A percentile compares a stretch with the other conserved stretches of the same genome.
phyloP scores from a whole-genome alignment of 163 green algal genomes.

The Trebouxia gelatinosa region DNA sequence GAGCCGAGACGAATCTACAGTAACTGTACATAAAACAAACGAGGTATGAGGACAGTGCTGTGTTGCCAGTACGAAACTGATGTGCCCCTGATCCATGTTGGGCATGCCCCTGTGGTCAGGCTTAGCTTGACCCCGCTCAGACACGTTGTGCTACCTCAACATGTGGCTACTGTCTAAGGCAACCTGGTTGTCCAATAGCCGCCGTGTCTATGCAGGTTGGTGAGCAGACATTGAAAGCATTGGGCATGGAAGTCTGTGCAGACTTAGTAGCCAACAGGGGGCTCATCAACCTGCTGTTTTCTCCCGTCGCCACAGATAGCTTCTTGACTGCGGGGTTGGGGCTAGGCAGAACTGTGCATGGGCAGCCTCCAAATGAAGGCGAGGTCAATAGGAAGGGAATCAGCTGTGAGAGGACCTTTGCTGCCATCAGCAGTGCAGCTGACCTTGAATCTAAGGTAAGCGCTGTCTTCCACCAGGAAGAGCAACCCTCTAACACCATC shows the following conservation, averaged over 20 bases:
- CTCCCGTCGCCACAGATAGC: conserved; percentile 50
- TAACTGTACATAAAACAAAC: too few relatives aligned
- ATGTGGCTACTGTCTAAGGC: too few relatives aligned
- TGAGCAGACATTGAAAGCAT: conserved; percentile 58
- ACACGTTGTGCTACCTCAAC: too few relatives aligned
- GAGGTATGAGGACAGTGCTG: too few relatives aligned
- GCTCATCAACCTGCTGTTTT: conserved; percentile 77
- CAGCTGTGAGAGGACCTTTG: conserved; percentile 81
- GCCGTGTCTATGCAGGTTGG: conserved; percentile 47
- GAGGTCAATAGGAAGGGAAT: conserved; percentile 78
- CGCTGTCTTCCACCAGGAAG: background rate
- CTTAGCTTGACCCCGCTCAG: too few relatives aligned
- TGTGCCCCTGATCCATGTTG: too few relatives aligned
- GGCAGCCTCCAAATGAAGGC: conserved; percentile 22
- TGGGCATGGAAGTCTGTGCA: conserved; percentile 71
- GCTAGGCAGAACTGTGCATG: conserved; percentile 52
- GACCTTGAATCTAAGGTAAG: conserved; percentile 66
- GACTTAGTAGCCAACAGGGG: conserved; percentile 69
- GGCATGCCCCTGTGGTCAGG: too few relatives aligned
- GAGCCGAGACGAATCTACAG: too few relatives aligned
- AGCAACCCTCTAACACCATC: background rate
- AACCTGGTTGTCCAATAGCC: too few relatives aligned
- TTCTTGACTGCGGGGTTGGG: conserved; percentile 61
- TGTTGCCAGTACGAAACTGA: too few relatives aligned
- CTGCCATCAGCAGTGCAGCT: conserved; percentile 32